Evolutionary conservation across 306 rosid genomes (phyloP), one percentile per base, ranked within the genome.

Genomic region (Rosa persica): DNA sequence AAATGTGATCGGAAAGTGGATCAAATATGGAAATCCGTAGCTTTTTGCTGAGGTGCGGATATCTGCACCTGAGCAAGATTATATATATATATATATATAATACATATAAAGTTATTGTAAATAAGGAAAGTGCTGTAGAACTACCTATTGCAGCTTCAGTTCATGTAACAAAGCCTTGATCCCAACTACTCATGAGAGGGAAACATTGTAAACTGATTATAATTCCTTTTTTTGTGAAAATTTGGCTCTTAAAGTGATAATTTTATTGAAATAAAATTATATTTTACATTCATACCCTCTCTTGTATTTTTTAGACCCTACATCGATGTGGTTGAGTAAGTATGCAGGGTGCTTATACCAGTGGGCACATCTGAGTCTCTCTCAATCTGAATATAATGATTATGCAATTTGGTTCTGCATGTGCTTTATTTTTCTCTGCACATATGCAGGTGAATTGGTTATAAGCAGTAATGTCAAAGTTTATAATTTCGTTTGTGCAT

Each of bases 281-380:
- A 73, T 20, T 38, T 39, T 73, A 39, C 51, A 55, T 51, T 27
- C 39, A 39, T 73, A 38, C 48, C 69, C 42, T 38, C n/a, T 13
- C 27, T 8, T 66, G 42, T 61, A 13, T 6, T 5, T 19, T 34
- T 17, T 17, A 36, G 70, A 22, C 52, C 22, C 13, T 1, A 2
- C 11, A 12, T 25, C 2, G 17, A 55, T 73, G 77, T 55, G 27
- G 22, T 0, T 46, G n/a, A 54, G 20, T 22, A 54, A 73, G 51
- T 13, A 22, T 54, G 49, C 77, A 39, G 34, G 52, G 16, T 11
- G 42, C 71, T 12, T 55, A 23, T 70, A n/a, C 73, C 8, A 58
- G 25, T 81, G 47, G 38, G 30, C 70, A 58, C 71, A 7, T 61
- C 57, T 72, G 27, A 30, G 11, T 47, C 43, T 51, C 27, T 72